Evolutionary conservation across 768 basidiomycete species (phyloP).

Genomic region (Boletus pseudopeckii): DNA sequence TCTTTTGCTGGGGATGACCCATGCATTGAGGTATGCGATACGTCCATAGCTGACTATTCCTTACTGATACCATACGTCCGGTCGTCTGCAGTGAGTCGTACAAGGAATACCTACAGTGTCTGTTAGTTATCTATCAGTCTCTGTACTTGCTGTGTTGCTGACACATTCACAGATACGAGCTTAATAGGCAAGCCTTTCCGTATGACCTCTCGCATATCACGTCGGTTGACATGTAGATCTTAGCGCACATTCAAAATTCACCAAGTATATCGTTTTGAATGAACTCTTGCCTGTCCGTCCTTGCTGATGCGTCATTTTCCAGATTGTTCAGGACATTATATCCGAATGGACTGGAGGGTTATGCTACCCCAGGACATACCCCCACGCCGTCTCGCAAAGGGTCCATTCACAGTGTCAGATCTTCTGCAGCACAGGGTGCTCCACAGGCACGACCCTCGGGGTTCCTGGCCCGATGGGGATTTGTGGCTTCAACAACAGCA

Average conservation of each 20-base stretch:
- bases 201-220: background rate
- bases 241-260: conserved; percentile 70
- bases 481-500: conserved; percentile 9
- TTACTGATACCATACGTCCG: background rate
- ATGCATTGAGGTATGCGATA: conserved; percentile 57
- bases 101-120: conserved; percentile 74
- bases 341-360: conserved; percentile 52
- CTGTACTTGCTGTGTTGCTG: background rate
- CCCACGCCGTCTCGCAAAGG: conserved; percentile 36
- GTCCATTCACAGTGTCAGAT: conserved; percentile 21
- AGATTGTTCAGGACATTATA: conserved; percentile 68
- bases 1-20: conserved; percentile 65
- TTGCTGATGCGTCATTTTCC: conserved; percentile 1
- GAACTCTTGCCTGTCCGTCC: background rate
- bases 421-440: conserved; percentile 18
- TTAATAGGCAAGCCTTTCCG: conserved; percentile 49
- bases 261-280: conserved; percentile 45
- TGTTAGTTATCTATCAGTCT: conserved; percentile 41
- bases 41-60: background rate
- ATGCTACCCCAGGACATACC: conserved; percentile 37
- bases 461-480: conserved; percentile 40
- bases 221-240: conserved; percentile 19
- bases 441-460: conserved; percentile 21
- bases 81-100: conserved; percentile 59
- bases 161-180: conserved; percentile 35